Conservation (phyloP, 2,329 filamentous ascomycete species). For the Cytospora schulzeri region DNA sequence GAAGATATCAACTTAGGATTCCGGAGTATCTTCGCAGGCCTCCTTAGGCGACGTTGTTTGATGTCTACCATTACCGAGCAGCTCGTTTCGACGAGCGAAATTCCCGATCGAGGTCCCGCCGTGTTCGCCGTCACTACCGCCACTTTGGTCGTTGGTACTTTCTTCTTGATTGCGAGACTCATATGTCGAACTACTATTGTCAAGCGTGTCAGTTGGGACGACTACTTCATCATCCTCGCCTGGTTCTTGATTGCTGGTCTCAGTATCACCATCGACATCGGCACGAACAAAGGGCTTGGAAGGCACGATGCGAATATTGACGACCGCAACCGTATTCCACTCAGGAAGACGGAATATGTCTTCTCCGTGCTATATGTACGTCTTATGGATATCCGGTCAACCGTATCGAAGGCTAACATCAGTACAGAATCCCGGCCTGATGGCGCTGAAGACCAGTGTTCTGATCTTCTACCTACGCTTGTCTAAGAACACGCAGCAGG, state of each 20-base stretch:
- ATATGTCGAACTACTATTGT: constrained; percentile 75
- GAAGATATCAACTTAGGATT: constrained; percentile 13
- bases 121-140: constrained; percentile 72
- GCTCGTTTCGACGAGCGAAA: constrained; percentile 31
- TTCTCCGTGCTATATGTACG: constrained; percentile 65
- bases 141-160: constrained; percentile 68
- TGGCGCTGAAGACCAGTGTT: constrained; percentile 92
- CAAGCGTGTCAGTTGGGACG: constrained; percentile 71
- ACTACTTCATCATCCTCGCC: constrained; percentile 78
- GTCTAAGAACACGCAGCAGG: constrained; percentile 72
- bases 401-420: constrained; percentile 19
- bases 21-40: constrained; percentile 17
- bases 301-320: constrained; percentile 64
- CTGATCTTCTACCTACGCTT: constrained; percentile 86
- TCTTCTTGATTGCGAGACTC: constrained; percentile 76
- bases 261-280: constrained; percentile 67
- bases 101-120: constrained; percentile 56
- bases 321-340: constrained; percentile 46
- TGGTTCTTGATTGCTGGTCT: constrained; percentile 74
- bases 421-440: constrained; percentile 79
- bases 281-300: constrained; percentile 67
- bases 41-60: constrained; percentile 14
- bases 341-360: constrained; percentile 64
- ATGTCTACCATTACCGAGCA: constrained; percentile 14
- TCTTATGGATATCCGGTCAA: constrained; percentile 12